Conservation (phyloP, 1,139 yeast genomes). For the Sugiyamaella castrensis region DNA sequence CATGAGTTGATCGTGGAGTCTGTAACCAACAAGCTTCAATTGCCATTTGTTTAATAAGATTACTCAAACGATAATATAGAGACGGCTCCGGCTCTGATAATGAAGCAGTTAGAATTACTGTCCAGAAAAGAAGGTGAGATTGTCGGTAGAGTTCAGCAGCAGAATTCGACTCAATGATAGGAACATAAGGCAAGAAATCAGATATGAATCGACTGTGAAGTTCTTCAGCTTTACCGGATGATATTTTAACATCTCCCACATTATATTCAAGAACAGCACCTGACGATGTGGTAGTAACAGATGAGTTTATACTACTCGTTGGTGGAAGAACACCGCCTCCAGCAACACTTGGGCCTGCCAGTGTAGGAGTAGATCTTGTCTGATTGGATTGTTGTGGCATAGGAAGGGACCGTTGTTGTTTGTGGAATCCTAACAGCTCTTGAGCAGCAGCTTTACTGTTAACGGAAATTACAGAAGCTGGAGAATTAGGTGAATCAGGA, state of each 20-base stretch:
- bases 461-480: slow-evolving; percentile 3
- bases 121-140: slow-evolving; percentile 85
- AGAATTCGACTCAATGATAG: slow-evolving; percentile 66
- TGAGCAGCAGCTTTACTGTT: slow-evolving; percentile 9
- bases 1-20: slow-evolving; percentile 91
- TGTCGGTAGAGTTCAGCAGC: slow-evolving; percentile 80
- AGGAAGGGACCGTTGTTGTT: background rate
- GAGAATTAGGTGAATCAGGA: slow-evolving; percentile 5
- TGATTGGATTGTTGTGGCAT: background rate
- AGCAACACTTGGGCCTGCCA: background rate
- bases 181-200: slow-evolving; percentile 71
- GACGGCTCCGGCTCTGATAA: slow-evolving; percentile 85
- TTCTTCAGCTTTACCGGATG: slow-evolving; percentile 64
- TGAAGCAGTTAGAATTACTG: slow-evolving; percentile 82
- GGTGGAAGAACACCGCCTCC: background rate
- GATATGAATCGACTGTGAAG: slow-evolving; percentile 66
- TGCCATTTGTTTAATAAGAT: slow-evolving; percentile 79
- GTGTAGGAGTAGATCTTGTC: background rate
- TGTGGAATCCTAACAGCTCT: slow-evolving; percentile 8
- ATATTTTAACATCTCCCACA: slow-evolving; percentile 68
- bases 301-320: background rate
- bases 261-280: slow-evolving; percentile 28
- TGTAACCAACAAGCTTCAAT: slow-evolving; percentile 92
- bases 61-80: slow-evolving; percentile 69
- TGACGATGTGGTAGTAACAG: slow-evolving; percentile 4